Evolutionary conservation across 805 yeast genomes (phyloP), one percentile per base, ranked within the genome.

Genomic region (Candida anglica): DNA sequence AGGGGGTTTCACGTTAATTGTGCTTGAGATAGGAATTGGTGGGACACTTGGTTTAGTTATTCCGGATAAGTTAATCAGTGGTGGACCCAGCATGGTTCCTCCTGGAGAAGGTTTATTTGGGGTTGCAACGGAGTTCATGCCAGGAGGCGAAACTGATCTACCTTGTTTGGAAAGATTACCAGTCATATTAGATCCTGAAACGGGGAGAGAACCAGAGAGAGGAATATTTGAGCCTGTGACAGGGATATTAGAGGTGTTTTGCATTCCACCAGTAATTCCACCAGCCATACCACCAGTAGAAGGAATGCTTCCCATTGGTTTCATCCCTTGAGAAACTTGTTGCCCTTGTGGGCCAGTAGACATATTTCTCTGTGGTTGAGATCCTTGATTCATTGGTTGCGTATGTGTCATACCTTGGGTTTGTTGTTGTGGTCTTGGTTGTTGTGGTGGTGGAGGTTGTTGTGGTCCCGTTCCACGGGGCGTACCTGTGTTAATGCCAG

Each of bases 21-120:
- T 77, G 28, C 73, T 73, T 1, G 95, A 81, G 25, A 91, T 81
- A 1, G 86, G 83, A 22, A 81, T 66, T n/a, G 80, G 71, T 2
- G 87, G 86, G 19, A 73, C 76, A 29, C 72, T 60, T 15, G 81
- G 73, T 38, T 75, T 71, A 17, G 73, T 69, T 22, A 61, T 62
- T 33, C 62, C 71, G 17, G 62, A 46, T 21, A 64, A 52, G 35
- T 61, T 63, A 26, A 63, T 43, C 10, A 51, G 40, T 18, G 58
- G 53, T 20, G 37, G 36, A 4, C 34, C 34, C 17, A 19, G 10
- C 2, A 25, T 5, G 13, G 23, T 10, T 24, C 27, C 18, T 8
- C 36, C 25, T 9, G 34, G 22, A 3, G 30, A 24, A 5, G 34
- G 5, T 15, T 16, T 32, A 13, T 32, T 23, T 10, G 34, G 34